Evolutionary conservation across 2,329 filamentous ascomycete species (phyloP).

Genomic region (Xylariales sp.): DNA sequence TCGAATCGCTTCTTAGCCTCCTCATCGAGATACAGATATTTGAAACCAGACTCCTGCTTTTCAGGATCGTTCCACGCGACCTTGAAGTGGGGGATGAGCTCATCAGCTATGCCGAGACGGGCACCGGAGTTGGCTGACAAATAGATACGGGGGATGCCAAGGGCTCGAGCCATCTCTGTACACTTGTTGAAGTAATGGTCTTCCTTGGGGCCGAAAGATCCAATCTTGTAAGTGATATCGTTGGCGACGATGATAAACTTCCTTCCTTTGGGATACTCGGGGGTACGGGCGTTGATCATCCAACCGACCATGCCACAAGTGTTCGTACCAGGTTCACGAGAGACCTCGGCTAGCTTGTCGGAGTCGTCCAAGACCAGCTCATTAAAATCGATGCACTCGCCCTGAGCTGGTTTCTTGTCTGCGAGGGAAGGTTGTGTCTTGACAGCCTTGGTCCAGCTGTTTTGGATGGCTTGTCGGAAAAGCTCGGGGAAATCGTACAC

Average conservation of each 20-base stretch:
- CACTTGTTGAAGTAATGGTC: slow-evolving; percentile 99
- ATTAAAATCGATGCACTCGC: slow-evolving; percentile 89
- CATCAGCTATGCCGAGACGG: slow-evolving; percentile 91
- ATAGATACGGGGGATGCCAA: slow-evolving; percentile 95
- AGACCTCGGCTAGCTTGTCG: slow-evolving; percentile 87
- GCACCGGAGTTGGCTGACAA: slow-evolving; percentile 98
- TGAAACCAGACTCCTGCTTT: slow-evolving; percentile 86
- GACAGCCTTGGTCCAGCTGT: slow-evolving; percentile 78
- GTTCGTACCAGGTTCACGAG: slow-evolving; percentile 92
- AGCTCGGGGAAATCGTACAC: slow-evolving; percentile 99
- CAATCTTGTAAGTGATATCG: slow-evolving; percentile 99
- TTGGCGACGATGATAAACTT: slow-evolving; percentile 97
- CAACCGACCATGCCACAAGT: slow-evolving; percentile 97
- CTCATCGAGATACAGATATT: slow-evolving; percentile 90
- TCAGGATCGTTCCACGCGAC: slow-evolving; percentile 88
- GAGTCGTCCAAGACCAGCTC: slow-evolving; percentile 94
- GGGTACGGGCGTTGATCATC: slow-evolving; percentile 90
- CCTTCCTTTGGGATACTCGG: slow-evolving; percentile 88
- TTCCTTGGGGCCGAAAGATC: slow-evolving; percentile 92
- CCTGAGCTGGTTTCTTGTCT: slow-evolving; percentile 76
- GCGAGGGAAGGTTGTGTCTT: slow-evolving; percentile 69
- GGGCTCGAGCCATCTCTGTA: slow-evolving; percentile 87
- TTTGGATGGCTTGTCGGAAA: slow-evolving; percentile 96
- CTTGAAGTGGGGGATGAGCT: slow-evolving; percentile 94
- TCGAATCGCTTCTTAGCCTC: slow-evolving; percentile 84